Conservation (phyloP, 257 asterid species). For the Coffea canephora region DNA sequence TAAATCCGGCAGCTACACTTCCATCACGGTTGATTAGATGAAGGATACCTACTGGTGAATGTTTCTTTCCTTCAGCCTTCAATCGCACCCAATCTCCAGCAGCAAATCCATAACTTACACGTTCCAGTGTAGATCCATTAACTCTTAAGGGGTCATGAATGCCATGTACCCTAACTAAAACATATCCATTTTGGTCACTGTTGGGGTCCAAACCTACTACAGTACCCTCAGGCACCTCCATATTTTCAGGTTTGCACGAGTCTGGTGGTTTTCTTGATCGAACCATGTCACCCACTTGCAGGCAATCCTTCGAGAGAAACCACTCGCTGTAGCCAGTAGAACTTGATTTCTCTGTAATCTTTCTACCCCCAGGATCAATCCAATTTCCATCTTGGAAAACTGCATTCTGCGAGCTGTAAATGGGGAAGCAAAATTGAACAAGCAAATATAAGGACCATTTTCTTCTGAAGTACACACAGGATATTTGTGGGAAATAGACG, state of each 20-base stretch:
- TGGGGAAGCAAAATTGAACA: constrained; percentile 7
- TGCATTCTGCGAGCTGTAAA: constrained; percentile 61
- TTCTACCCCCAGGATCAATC: constrained; percentile 44
- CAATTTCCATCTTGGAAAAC: constrained; percentile 51
- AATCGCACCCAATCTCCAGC: constrained; percentile 85
- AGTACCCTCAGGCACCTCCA: constrained; percentile 72
- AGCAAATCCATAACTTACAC: constrained; percentile 73
- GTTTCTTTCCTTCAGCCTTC: constrained; percentile 56
- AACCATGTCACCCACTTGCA: constrained; percentile 69
- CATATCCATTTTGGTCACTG: constrained; percentile 60
- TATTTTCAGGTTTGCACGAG: constrained; percentile 57
- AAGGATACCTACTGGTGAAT: constrained; percentile 67
- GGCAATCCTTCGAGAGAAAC: constrained; percentile 80
- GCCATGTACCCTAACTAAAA: constrained; percentile 73
- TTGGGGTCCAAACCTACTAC: constrained; percentile 73
- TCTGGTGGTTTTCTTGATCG: constrained; percentile 73
- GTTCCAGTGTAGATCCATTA: constrained; percentile 57
- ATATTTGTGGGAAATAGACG: not conserved
- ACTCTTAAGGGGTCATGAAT: constrained; percentile 68
- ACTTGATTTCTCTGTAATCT: constrained; percentile 45
- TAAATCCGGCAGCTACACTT: constrained; percentile 58
- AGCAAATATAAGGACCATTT: not conserved
- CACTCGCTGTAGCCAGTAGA: constrained; percentile 59
- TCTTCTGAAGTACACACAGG: not conserved
- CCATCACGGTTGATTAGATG: constrained; percentile 65